These are phyloP conservation scores for Zygosaccharomyces siamensis DNA, from an alignment of 805 yeast genomes.

Conservation along the genomic window DNA sequence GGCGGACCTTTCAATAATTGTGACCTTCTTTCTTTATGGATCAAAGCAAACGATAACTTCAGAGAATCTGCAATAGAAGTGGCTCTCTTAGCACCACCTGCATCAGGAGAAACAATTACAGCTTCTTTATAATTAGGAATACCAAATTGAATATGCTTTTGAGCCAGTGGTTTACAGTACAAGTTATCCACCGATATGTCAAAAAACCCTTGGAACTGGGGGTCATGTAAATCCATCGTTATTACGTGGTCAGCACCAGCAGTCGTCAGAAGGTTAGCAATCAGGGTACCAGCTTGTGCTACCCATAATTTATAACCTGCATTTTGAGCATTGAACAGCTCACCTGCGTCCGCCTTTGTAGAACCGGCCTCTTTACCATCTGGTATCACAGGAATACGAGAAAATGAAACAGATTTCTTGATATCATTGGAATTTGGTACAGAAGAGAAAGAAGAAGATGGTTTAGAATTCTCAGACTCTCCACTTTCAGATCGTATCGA, in stretches of 20 bases:
- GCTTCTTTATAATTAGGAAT: slow-evolving; percentile 79
- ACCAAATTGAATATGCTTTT: slow-evolving; percentile 71
- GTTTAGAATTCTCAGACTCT: slow-evolving; percentile 15
- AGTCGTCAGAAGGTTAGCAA: slow-evolving; percentile 79
- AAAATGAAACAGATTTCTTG: slow-evolving; percentile 22
- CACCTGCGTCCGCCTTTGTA: slow-evolving; percentile 27
- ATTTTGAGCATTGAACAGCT: slow-evolving; percentile 39
- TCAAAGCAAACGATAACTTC: slow-evolving; percentile 85
- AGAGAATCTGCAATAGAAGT: slow-evolving; percentile 88
- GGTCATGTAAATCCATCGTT: slow-evolving; percentile 97
- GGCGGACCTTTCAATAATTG: slow-evolving; percentile 37
- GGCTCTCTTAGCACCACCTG: slow-evolving; percentile 98
- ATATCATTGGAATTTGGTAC: slow-evolving; percentile 7
- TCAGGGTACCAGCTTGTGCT: slow-evolving; percentile 88
- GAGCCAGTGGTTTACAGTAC: slow-evolving; percentile 81
- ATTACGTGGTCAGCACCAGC: slow-evolving; percentile 97
- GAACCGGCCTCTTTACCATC: slow-evolving; percentile 30
- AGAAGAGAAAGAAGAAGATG: slow-evolving; percentile 4
- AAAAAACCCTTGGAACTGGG: slow-evolving; percentile 96
- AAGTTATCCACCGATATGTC: slow-evolving; percentile 94
- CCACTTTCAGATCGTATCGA: slow-evolving; percentile 19
- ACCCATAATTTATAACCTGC: slow-evolving; percentile 91
- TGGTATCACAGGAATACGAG: slow-evolving; percentile 37
- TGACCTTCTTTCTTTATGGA: slow-evolving; percentile 85
- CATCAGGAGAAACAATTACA: slow-evolving; percentile 94